These are phyloP conservation scores for Sporothrix humicola DNA, from an alignment of 2,329 filamentous ascomycete species.

Conservation along the genomic window DNA sequence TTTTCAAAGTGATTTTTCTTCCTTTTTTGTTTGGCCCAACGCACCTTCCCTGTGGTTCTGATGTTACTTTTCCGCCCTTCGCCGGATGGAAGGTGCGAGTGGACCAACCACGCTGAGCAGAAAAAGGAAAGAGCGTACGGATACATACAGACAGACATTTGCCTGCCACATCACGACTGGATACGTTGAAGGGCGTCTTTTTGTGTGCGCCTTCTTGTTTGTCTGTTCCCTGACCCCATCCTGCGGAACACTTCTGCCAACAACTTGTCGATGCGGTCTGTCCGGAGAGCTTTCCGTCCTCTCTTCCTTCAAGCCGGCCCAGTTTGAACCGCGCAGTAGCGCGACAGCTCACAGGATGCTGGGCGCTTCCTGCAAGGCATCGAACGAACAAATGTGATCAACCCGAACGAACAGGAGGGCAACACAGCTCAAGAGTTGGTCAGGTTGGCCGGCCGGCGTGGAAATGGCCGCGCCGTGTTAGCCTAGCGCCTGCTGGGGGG, in stretches of 20 bases:
- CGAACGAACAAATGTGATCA: not conserved
- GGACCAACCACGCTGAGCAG: slow-evolving; percentile 1
- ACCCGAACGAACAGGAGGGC: not conserved
- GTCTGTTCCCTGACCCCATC: not conserved
- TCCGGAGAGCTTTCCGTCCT: not conserved
- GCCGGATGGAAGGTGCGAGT: slow-evolving; percentile 3
- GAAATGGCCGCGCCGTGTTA: not conserved
- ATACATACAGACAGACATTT: not conserved
- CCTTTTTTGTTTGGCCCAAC: too few relatives aligned
- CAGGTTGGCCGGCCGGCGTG: not conserved
- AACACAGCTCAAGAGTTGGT: not conserved
- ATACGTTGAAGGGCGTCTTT: not conserved
- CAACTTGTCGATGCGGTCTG: not conserved
- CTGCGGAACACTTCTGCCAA: not conserved
- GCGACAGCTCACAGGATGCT: not conserved
- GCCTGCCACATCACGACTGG: slow-evolving; percentile 23
- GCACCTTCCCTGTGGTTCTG: not conserved
- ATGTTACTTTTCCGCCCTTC: not conserved
- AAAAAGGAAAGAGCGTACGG: slow-evolving; percentile 14
- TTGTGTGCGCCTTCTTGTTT: not conserved
- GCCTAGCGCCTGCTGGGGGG: slow-evolving; percentile 17
- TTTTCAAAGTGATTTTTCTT: not conserved
- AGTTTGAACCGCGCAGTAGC: not conserved
- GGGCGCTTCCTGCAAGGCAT: not conserved
- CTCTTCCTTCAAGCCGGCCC: not conserved